Evolutionary conservation across 1,139 yeast genomes (phyloP), one percentile per base, ranked within the genome.

Genomic region (Meyerozyma athensensis): DNA sequence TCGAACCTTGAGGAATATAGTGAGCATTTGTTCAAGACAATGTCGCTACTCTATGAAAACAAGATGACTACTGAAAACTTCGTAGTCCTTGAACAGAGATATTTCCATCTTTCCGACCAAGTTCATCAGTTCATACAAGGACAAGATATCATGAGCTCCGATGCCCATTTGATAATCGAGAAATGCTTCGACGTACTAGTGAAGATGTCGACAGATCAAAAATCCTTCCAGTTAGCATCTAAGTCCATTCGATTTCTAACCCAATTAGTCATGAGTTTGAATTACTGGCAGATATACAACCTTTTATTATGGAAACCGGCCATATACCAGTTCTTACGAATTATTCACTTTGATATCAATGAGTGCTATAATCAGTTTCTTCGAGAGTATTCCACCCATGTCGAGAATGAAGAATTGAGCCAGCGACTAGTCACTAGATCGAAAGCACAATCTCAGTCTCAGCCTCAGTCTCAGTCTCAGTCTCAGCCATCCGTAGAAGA

Each of bases 261-360:
- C 7, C 53, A 54, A 7, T 54, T 68, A 2, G 48, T 68, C 17
- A 65, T 68, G 72, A 49, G 51, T 34, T 50, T 68, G 36, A 70
- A 68, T 44, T 70, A 70, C 48, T 70, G 76, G 76, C 75, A 70
- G 43, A 45, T 69, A 17, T 69, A 68, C 46, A 69, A 68, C 40
- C 52, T 70, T 24, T 56, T 70, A 19, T 53, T 53, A 13, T 67
- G 72, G 72, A 68, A 68, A 41, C 75, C 76, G 1, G 62, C 70
- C 7, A 62, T 70, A 13, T 68, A 65, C 45, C 72, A 65, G 42
- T 70, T 70, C 39, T 50, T 70, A 30, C 47, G 51, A 5, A 50
- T 70, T 12, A 68, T 70, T 21, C 59, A 65, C 19, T 65, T 66
- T 43, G 71, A 70, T 45, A 46, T 70, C 19, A 55, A 62, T 41